Conservation (phyloP, 2,329 filamentous ascomycete genomes). For the Cordyceps farinosa region DNA sequence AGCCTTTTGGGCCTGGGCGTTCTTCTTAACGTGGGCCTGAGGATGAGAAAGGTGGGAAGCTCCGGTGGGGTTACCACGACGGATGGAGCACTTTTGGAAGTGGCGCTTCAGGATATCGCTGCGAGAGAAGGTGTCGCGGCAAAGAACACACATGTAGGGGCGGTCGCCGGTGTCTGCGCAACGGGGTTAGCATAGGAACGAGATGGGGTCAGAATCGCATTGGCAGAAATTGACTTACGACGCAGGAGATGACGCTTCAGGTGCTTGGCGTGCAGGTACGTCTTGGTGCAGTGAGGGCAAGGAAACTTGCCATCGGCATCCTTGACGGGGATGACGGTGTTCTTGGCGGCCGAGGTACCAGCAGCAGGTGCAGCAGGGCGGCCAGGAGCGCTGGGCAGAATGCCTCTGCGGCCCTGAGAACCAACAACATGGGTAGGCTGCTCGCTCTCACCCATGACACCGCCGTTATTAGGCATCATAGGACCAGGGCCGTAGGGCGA, state of each 20-base stretch:
- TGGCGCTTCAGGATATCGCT: slow-evolving; percentile 98
- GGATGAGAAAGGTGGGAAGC: slow-evolving; percentile 93
- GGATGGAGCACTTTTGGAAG: slow-evolving; percentile 98
- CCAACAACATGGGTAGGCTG: slow-evolving; percentile 89
- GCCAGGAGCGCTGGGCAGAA: slow-evolving; percentile 85
- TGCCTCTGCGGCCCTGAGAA: slow-evolving; percentile 87
- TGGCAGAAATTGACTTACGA: slow-evolving; percentile 63
- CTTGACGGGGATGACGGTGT: slow-evolving; percentile 82
- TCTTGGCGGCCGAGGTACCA: slow-evolving; percentile 68
- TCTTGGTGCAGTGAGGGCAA: slow-evolving; percentile 97
- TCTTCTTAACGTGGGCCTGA: slow-evolving; percentile 82
- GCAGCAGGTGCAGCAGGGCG: slow-evolving; percentile 71
- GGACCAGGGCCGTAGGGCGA: slow-evolving; percentile 59
- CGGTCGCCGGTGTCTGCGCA: slow-evolving; percentile 86
- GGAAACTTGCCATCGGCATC: slow-evolving; percentile 98
- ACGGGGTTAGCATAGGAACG: slow-evolving; percentile 7
- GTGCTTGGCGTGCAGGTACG: slow-evolving; percentile 95
- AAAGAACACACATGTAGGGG: slow-evolving; percentile 96
- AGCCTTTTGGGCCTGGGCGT: slow-evolving; percentile 56
- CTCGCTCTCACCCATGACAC: slow-evolving; percentile 54
- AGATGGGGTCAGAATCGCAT: slow-evolving; percentile 21
- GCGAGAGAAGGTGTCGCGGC: slow-evolving; percentile 95
- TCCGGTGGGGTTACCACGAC: slow-evolving; percentile 91
- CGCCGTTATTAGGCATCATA: slow-evolving; percentile 54
- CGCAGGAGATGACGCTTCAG: slow-evolving; percentile 91